Conservation (phyloP, 768 basidiomycete species). For the Gloeostereum incarnatum region DNA sequence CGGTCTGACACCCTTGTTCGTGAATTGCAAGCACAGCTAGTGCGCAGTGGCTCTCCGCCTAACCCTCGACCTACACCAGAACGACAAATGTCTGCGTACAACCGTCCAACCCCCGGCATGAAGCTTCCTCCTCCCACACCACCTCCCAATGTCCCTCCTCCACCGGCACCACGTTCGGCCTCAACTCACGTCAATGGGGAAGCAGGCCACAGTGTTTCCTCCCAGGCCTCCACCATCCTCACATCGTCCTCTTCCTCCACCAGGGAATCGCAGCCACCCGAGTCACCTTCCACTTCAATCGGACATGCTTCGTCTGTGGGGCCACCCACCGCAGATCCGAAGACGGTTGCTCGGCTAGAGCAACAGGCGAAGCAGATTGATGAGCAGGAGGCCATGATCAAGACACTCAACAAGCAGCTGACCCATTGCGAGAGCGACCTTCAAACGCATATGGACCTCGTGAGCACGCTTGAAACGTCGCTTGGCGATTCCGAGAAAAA, state of each 20-base stretch:
- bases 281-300: slow-evolving; percentile 60
- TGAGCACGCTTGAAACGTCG: slow-evolving; percentile 74
- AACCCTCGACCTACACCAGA: slow-evolving; percentile 41
- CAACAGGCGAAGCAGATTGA: slow-evolving; percentile 68
- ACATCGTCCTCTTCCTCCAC: slow-evolving; percentile 51
- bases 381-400: slow-evolving; percentile 87
- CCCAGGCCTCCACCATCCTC: slow-evolving; percentile 46
- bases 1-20: slow-evolving; percentile 62
- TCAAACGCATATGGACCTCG: slow-evolving; percentile 87
- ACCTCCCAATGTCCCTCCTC: slow-evolving; percentile 81
- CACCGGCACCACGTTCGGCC: slow-evolving; percentile 56
- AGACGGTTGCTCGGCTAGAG: slow-evolving; percentile 50
- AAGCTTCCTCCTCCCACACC: slow-evolving; percentile 86
- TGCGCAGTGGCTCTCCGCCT: slow-evolving; percentile 51
- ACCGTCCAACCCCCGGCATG: slow-evolving; percentile 50
- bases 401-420: slow-evolving; percentile 87
- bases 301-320: slow-evolving; percentile 30
- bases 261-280: slow-evolving; percentile 55
- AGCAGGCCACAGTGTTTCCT: slow-evolving; percentile 47
- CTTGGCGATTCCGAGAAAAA: slow-evolving; percentile 91
- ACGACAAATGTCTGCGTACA: slow-evolving; percentile 42
- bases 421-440: slow-evolving; percentile 90
- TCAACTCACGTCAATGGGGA: slow-evolving; percentile 29
- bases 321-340: slow-evolving; percentile 41
- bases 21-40: slow-evolving; percentile 69